Conservation (phyloP, 306 rosid genomes). For the Prunus mira region DNA sequence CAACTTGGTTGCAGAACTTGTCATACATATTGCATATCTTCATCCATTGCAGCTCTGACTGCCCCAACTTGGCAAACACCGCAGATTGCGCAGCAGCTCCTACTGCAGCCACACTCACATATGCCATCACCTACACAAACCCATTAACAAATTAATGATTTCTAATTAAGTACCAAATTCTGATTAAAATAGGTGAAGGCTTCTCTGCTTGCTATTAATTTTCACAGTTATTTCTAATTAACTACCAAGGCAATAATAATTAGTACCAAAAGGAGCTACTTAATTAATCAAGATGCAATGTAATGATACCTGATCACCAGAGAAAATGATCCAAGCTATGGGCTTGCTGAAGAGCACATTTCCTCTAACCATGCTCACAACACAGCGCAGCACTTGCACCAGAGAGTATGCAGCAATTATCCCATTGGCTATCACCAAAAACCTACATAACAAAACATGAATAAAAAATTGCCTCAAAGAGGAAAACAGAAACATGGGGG, state of each 20-base stretch:
- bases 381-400: slow-evolving; percentile 64
- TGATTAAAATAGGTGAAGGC: not conserved
- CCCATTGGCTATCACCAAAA: slow-evolving; percentile 71
- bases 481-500: not conserved
- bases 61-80: slow-evolving; percentile 67
- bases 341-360: slow-evolving; percentile 66
- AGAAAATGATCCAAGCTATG: slow-evolving; percentile 81
- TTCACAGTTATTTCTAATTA: too few relatives aligned
- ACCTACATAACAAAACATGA: slow-evolving; percentile 34
- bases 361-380: slow-evolving; percentile 56
- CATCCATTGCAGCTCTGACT: slow-evolving; percentile 84
- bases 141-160: not conserved
- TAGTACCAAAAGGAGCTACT: not conserved
- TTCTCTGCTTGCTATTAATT: not conserved
- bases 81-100: slow-evolving; percentile 67
- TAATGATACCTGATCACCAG: slow-evolving; percentile 71
- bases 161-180: not conserved
- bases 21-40: slow-evolving; percentile 66
- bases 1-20: slow-evolving; percentile 83
- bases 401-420: slow-evolving; percentile 69
- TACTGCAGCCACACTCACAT: slow-evolving; percentile 58
- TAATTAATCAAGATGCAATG: not conserved
- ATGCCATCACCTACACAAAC: slow-evolving; percentile 67
- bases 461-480: slow-evolving; percentile 1
- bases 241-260: not conserved